Base-by-base conservation (phyloP, 768 basidiomycete genomes). In the Lanmaoa rubissima region DNA sequence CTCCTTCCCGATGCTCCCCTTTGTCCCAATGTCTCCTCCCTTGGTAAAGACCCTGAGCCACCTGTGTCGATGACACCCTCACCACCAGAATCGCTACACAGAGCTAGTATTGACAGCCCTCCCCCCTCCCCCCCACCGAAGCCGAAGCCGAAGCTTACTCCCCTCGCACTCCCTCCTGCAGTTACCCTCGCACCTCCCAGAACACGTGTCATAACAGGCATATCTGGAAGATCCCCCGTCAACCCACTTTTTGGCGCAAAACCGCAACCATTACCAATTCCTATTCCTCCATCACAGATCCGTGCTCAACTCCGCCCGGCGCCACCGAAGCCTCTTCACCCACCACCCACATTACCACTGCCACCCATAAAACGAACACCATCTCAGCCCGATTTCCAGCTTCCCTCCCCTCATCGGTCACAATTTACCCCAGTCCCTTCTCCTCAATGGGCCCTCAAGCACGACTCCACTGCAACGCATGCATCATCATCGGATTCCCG, bases 251-350 rank as follows among this genome's bases (percentile, higher is more conserved):
- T 69, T n/a, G 53, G 61, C n/a, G 42, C 46, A 34, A 64, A 61
- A 47, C 68, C 68, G 0, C 66, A 61, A 26, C 68, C 68, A 21
- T 31, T 69, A 38, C 68, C 68, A 0, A 57, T 69, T 2, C 68
- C 68, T 14, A 69, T 69, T 32, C 54, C 68, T 48, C 62, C 31
- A 10, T 64, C 66, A 16, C 68, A 70, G 52, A 69, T 69, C 28
- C 65, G 66, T 40, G 50, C 69, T 13, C 68, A 69, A 46, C 66
- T 69, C 54, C 68, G 68, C 31, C 68, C 68, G 5, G 54, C 66
- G 19, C 69, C 69, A 39, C 61, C 62, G 19, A 65, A 62, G 51
- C 11, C 65, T 39, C 53, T n/a, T 41, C 57, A 64, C 24, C 59
- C 62, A 48, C 54, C 65, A 49, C 58, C 69, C 3, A 50, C 52